phyloP scores from a whole-genome alignment of 1,284 basidiomycete genomes.

The Fomitopsis schrenkii region DNA sequence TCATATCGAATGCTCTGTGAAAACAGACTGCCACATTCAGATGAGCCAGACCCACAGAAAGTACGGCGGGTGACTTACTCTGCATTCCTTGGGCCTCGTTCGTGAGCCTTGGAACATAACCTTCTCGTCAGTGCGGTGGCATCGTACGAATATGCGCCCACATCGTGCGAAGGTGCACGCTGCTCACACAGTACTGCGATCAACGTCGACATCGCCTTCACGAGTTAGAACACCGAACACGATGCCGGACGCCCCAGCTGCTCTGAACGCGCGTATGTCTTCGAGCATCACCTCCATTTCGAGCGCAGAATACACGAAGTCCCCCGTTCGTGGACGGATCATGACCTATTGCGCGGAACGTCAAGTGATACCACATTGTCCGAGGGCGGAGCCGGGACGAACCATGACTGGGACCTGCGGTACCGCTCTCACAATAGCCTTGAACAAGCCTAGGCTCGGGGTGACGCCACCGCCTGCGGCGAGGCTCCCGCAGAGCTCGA shows the following conservation, averaged over 20 bases:
- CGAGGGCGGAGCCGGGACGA: background rate
- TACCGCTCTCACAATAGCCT: conserved; percentile 43
- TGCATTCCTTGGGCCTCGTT: conserved; percentile 58
- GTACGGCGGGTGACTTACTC: conserved; percentile 34
- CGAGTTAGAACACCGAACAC: conserved; percentile 65
- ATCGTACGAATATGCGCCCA: background rate
- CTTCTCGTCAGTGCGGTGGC: too few species aligned
- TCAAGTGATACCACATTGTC: background rate
- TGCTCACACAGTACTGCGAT: conserved; percentile 45
- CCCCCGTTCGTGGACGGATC: conserved; percentile 74
- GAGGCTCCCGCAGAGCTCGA: conserved; percentile 77
- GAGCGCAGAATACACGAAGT: conserved; percentile 64
- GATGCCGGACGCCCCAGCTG: conserved; percentile 55
- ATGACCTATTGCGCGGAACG: conserved; percentile 50
- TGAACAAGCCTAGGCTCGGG: conserved; percentile 69
- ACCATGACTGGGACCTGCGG: conserved; percentile 16
- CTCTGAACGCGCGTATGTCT: conserved; percentile 63
- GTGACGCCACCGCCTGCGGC: conserved; percentile 75
- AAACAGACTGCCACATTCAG: conserved; percentile 59
- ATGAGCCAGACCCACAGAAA: background rate
- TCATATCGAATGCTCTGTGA: conserved; percentile 81
- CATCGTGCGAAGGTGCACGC: too few species aligned
- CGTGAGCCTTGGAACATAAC: conserved; percentile 40
- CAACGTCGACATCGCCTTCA: conserved; percentile 59
- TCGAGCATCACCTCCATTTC: conserved; percentile 72